Evolutionary conservation across 2,329 filamentous ascomycete species (phyloP), one percentile per base, ranked within the genome.

Genomic region (Aureobasidium namibiae): DNA sequence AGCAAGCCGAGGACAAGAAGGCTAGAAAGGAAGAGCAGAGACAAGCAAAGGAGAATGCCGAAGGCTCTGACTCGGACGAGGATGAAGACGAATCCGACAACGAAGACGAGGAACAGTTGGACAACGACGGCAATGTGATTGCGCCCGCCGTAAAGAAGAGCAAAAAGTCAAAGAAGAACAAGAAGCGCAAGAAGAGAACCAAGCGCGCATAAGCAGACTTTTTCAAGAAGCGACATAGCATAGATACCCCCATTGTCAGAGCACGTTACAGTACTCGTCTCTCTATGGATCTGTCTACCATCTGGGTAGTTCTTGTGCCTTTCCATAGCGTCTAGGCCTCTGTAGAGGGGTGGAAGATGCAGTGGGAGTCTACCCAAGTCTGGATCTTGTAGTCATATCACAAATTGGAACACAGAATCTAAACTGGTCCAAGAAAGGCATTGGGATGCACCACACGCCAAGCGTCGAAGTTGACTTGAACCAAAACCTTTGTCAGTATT

Each of bases 151-250:
- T 52, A 7, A 61, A 54, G 29, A 63, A 63, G 50, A 62, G 50
- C 60, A 64, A 60, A 49, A 61, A 49, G 18, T 41, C 56, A 36
- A 61, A 59, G 63, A 64, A 61, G 61, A 67, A 68, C 63, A 67
- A 65, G 63, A 71, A 68, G 65, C 68, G 62, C 53, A 69, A 69
- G 60, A 73, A 70, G 59, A 68, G 67, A 65, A 73, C 70, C 62
- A 73, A 70, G 61, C 44, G 62, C 36, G 61, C 58, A 23, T 62
- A 41, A 49, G 16, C 1, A 39, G 34, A 39, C 5, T 18, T 4
- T 41, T 13, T 4, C 9, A 14, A 41, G 16, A 42, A 54, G 26
- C 24, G 4, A 42, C 18, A 14, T 54, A 54, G 50, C 50, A 54
- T 44, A 54, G 50, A 54, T 54, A 54, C 38, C 38, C 50, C 38